Evolutionary conservation across 2,329 filamentous ascomycete species (phyloP).

Genomic region (Pseudocercospora macadamiae): DNA sequence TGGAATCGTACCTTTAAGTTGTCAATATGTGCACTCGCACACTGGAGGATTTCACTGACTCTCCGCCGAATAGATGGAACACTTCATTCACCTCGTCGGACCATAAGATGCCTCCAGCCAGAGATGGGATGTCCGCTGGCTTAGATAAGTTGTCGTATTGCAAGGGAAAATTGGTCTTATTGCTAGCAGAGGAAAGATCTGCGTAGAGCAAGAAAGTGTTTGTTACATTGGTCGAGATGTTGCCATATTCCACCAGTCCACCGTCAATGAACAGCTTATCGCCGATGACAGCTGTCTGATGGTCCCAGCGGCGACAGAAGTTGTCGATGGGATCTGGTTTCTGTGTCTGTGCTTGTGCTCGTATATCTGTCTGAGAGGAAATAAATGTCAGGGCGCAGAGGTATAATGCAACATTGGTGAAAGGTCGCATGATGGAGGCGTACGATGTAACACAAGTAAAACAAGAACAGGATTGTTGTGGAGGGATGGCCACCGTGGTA

Average conservation of each 20-base stretch:
- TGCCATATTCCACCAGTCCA: slow-evolving; percentile 60
- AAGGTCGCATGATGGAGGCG: too few relatives aligned
- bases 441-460: too few relatives aligned
- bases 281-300: slow-evolving; percentile 64
- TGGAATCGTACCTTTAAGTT: slow-evolving; percentile 50
- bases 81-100: slow-evolving; percentile 64
- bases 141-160: slow-evolving; percentile 63
- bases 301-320: slow-evolving; percentile 55
- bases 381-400: too few relatives aligned
- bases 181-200: slow-evolving; percentile 50
- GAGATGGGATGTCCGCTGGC: slow-evolving; percentile 58
- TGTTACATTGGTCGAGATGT: slow-evolving; percentile 56
- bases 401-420: too few relatives aligned
- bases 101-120: slow-evolving; percentile 58
- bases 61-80: slow-evolving; percentile 66
- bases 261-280: slow-evolving; percentile 65
- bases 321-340: slow-evolving; percentile 55
- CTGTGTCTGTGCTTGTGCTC: slow-evolving; percentile 2
- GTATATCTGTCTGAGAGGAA: too few relatives aligned
- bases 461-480: too few relatives aligned
- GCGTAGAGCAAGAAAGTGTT: slow-evolving; percentile 62
- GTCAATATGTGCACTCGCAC: slow-evolving; percentile 34
- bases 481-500: too few relatives aligned
- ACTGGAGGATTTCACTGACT: slow-evolving; percentile 32
- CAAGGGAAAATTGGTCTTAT: slow-evolving; percentile 52